Conservation (phyloP, 2,329 filamentous ascomycete genomes). For the Cladosporium sp. region DNA sequence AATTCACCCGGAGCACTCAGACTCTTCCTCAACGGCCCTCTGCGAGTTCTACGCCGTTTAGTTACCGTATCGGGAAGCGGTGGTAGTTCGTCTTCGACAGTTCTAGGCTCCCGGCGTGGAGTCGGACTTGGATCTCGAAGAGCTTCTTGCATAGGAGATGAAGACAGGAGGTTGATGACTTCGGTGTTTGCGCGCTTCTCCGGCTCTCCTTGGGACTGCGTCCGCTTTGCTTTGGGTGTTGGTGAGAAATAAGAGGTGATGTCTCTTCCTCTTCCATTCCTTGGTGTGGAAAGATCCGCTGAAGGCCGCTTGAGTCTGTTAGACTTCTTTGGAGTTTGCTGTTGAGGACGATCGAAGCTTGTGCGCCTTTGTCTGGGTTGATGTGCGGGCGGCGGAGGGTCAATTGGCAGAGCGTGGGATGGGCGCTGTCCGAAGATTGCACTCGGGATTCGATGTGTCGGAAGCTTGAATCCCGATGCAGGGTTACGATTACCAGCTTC, state of each 20-base stretch:
- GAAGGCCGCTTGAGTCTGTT: conserved; percentile 25
- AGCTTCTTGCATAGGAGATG: conserved; percentile 18
- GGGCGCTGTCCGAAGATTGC: not conserved
- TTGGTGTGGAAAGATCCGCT: conserved; percentile 22
- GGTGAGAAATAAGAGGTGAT: conserved; percentile 27
- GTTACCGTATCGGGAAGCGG: conserved; percentile 31
- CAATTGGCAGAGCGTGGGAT: not conserved
- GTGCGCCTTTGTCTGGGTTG: too few species aligned
- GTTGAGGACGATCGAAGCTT: not conserved
- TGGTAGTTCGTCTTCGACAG: conserved; percentile 8
- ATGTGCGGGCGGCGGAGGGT: conserved; percentile 4
- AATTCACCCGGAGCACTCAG: conserved; percentile 25
- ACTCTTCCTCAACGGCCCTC: conserved; percentile 25
- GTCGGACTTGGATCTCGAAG: conserved; percentile 4
- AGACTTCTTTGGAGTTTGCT: conserved; percentile 21
- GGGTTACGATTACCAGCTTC: not conserved
- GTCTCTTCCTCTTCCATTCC: conserved; percentile 21
- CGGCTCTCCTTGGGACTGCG: not conserved
- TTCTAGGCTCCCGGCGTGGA: not conserved
- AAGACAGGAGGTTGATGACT: conserved; percentile 29
- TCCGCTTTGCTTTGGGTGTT: conserved; percentile 16
- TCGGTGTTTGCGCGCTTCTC: conserved; percentile 11
- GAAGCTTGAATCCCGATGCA: conserved; percentile 14
- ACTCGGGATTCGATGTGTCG: not conserved
- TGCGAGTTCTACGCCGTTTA: conserved; percentile 23